Conservation (phyloP, 2,329 filamentous ascomycete genomes). For the Aspergillus ruber region DNA sequence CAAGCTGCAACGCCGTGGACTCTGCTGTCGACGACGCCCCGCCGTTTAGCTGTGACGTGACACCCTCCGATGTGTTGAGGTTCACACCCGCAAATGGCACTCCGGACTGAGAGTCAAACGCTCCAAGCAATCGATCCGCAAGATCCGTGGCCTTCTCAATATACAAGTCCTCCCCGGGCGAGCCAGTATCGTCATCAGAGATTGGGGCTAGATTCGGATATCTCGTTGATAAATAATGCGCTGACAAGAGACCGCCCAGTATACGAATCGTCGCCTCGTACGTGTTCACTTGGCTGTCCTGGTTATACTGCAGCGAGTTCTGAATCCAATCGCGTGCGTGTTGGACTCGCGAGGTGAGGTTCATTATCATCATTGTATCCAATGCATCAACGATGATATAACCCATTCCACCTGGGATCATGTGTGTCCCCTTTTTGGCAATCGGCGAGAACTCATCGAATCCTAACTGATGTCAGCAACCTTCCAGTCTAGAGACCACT, state of each 20-base stretch:
- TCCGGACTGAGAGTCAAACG: constrained; percentile 81
- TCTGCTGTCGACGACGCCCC: constrained; percentile 93
- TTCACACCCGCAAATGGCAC: constrained; percentile 89
- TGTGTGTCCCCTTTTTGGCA: constrained; percentile 70
- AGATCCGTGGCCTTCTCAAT: constrained; percentile 93
- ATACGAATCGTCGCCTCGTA: constrained; percentile 98
- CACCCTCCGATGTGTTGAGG: constrained; percentile 66
- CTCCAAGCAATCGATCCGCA: constrained; percentile 76
- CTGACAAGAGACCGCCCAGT: constrained; percentile 85
- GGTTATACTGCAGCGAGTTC: constrained; percentile 73
- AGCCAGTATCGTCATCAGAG: constrained; percentile 62
- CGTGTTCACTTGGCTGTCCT: constrained; percentile 91
- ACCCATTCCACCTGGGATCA: constrained; percentile 82
- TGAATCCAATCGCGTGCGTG: constrained; percentile 87
- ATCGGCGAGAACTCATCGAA: constrained; percentile 78
- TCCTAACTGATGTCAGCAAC: constrained; percentile 23
- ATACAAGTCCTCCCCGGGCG: constrained; percentile 80
- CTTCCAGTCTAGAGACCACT: background rate
- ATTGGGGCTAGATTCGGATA: constrained; percentile 75
- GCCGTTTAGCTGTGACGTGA: constrained; percentile 73
- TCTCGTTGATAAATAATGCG: constrained; percentile 84
- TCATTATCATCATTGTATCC: constrained; percentile 98
- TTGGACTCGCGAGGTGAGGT: constrained; percentile 75
- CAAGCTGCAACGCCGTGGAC: constrained; percentile 83
- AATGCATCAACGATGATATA: constrained; percentile 98